These are phyloP conservation scores for Acanthamoeba lenticulata DNA, from an alignment of 208 protist genomes.

Conservation along the genomic window DNA sequence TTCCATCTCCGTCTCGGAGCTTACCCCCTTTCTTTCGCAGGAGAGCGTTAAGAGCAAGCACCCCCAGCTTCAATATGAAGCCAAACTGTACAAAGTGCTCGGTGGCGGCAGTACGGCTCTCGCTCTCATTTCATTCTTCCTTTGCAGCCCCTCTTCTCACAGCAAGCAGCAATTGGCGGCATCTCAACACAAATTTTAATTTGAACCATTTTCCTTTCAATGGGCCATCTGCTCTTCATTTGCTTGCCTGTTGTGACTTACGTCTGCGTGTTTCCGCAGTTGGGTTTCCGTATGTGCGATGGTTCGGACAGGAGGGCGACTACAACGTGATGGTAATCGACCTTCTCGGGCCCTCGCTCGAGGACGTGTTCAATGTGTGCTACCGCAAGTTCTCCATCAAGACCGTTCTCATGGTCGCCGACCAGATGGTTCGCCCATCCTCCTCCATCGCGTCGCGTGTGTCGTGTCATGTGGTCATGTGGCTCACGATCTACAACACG, in stretches of 20 bases:
- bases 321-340: conserved; percentile 99
- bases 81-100: conserved; percentile 93
- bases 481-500: background rate
- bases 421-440: conserved; percentile 94
- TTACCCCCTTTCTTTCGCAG: background rate
- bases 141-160: no score
- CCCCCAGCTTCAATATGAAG: conserved; percentile 98
- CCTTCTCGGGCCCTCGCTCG: conserved; percentile 97
- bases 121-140: conserved; percentile 28
- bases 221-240: background rate
- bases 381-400: conserved; percentile 95
- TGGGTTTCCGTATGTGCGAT: conserved; percentile 96
- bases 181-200: background rate
- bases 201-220: conserved; percentile 15
- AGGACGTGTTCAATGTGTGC: conserved; percentile 97
- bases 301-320: conserved; percentile 95
- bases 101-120: conserved; percentile 80
- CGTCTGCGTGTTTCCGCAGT: conserved; percentile 72
- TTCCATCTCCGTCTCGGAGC: background rate
- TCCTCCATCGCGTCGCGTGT: background rate
- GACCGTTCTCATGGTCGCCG: conserved; percentile 98
- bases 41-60: conserved; percentile 79
- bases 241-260: background rate
- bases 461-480: background rate
- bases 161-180: conserved; percentile 23